These are phyloP conservation scores for Smithsoniella earleae DNA, from an alignment of 163 green algal genomes.

Conservation along the genomic window DNA sequence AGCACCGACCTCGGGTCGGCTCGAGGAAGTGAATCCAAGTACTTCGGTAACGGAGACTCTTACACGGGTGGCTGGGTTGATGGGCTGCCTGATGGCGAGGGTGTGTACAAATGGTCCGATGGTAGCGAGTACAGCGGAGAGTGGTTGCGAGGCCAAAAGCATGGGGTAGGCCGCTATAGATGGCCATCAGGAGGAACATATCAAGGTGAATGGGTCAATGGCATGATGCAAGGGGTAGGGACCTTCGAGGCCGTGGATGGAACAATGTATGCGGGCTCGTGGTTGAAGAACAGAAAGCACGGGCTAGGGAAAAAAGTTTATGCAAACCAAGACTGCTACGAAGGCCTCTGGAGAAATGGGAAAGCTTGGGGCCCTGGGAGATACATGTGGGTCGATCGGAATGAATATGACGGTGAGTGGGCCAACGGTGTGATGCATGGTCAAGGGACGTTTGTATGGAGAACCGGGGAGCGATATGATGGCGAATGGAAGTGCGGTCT, in stretches of 20 bases:
- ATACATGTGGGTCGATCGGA: conserved; percentile 73
- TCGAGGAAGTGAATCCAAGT: too few species aligned
- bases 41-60: conserved; percentile 45
- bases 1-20: too few species aligned
- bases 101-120: conserved; percentile 73
- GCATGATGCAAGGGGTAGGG: conserved; percentile 77
- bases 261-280: conserved; percentile 69
- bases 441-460: conserved; percentile 82
- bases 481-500: conserved; percentile 70
- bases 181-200: conserved; percentile 65
- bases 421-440: conserved; percentile 72
- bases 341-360: conserved; percentile 74
- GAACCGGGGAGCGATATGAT: conserved; percentile 80
- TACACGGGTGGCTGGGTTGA: conserved; percentile 42
- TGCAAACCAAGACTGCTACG: conserved; percentile 76
- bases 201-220: conserved; percentile 57
- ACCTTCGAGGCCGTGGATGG: conserved; percentile 64
- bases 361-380: conserved; percentile 68
- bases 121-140: conserved; percentile 68
- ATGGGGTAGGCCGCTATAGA: conserved; percentile 60
- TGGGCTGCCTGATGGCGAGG: conserved; percentile 43
- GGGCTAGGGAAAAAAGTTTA: conserved; percentile 78
- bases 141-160: conserved; percentile 64
- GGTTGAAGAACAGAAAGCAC: conserved; percentile 67
- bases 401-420: conserved; percentile 92